Evolutionary conservation across 495 filamentous ascomycete genomes (phyloP), one percentile per base, ranked within the genome.

Genomic region (Hypoxylon lienhwacheense): DNA sequence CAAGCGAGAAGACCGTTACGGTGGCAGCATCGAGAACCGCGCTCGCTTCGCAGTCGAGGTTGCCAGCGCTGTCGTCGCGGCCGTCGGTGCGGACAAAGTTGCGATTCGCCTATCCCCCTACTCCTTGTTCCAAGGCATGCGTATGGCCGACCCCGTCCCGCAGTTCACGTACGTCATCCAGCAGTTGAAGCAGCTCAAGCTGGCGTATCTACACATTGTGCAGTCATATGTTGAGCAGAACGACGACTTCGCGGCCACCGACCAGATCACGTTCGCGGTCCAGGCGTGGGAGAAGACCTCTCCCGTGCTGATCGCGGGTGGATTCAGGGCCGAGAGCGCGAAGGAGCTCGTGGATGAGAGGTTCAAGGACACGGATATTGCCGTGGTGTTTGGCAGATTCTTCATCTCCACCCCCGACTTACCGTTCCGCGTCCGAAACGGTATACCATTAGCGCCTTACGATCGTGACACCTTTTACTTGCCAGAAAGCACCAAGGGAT

Each of bases 361-460:
- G 14, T 81, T 81, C 52, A 65, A 67, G 55, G 76, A 78, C 12
- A 67, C 68, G 42, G 75, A 84, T 28, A 65, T 77, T 14, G 55
- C 71, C 2, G 52, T 80, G 22, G 78, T 74, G 0, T 83, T 84
- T 65, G 85, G 84, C 3, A 63, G 81, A 19, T 73, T 67, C 19
- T 90, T 81, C 47, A 84, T 85, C 19, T 72, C 82, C 34, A 89
- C 84, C 46, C 87, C 87, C 4, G 86, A 90, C 64, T 63, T 90
- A 42, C 72, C 77, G 3, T 86, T 77, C 60, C 70, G 81, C 31
- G 41, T 89, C 6, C 59, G 77, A 66, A 60, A 82, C 17, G 78
- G 77, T 1, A 67, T 85, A 19, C 64, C 68, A 11, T 66, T 88
- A 15, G 63, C 53, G 4, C 52, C 63, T 28, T 86, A 87, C 57